Evolutionary conservation across 495 filamentous ascomycete species (phyloP), one percentile per base, ranked within the genome.

Genomic region (Venustampulla echinocandica): DNA sequence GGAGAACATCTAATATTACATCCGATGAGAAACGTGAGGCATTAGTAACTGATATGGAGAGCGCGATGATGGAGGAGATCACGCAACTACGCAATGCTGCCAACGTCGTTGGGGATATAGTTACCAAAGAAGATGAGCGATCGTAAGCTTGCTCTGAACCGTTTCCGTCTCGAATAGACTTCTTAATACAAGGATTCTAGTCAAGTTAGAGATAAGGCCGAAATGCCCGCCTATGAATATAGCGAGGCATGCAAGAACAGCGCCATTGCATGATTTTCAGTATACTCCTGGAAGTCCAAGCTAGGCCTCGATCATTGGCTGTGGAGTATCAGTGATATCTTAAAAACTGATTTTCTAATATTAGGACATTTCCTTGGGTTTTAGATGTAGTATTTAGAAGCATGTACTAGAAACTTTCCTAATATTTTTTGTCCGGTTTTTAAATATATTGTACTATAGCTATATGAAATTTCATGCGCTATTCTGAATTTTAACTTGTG

Each of bases 41-140:
- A n/a, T n/a, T n/a, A n/a, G n/a, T n/a, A n/a, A n/a, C n/a, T n/a
- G n/a, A n/a, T n/a, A 24, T 39, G 55, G 64, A 35, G 42, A 61
- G 41, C 24, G 50, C 39, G 9, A 48, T 66, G 60, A 43, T 48
- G 0, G 59, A 64, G 7, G 72, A 79, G 52, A 65, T 78, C 35
- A 59, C 64, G 1, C 66, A 68, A 23, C 67, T 77, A 21, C 64
- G 71, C 30, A 61, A 65, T 28, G 73, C 65, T 14, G 62, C 71
- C 14, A 58, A 57, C 7, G 47, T 73, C 11, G 69, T 77, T 3
- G 66, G 60, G 11, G 60, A 62, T 38, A 61, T 79, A 19, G 61
- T 74, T 21, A 62, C 64, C 18, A 67, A 67, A 9, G 68, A 68
- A 41, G 66, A 66, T 43, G 64, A 60, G 15, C 61, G 62, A 37